Evolutionary conservation across 2,329 filamentous ascomycete genomes (phyloP).

Genomic region (Exophiala bonariae): DNA sequence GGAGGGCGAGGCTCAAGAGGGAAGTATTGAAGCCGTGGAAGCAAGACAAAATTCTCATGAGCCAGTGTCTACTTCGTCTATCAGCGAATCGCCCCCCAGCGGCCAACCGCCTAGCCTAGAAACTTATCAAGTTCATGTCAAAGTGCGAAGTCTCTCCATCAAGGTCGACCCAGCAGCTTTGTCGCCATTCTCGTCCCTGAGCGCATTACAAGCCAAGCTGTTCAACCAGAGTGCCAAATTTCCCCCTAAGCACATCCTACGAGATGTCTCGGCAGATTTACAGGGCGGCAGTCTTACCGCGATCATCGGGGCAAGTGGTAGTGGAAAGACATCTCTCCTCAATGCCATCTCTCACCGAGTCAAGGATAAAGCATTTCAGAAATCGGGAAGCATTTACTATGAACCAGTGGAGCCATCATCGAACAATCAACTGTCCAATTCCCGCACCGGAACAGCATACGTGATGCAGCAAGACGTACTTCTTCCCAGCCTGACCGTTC

Average conservation of each 20-base stretch:
- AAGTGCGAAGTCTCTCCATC: slow-evolving; percentile 36
- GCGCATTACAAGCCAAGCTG: slow-evolving; percentile 32
- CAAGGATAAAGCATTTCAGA: slow-evolving; percentile 53
- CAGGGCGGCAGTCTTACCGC: slow-evolving; percentile 67
- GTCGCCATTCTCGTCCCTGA: slow-evolving; percentile 35
- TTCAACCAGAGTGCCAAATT: slow-evolving; percentile 31
- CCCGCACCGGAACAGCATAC: slow-evolving; percentile 45
- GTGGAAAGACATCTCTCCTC: slow-evolving; percentile 92
- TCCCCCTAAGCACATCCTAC: slow-evolving; percentile 65
- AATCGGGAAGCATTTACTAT: slow-evolving; percentile 61
- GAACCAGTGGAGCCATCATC: slow-evolving; percentile 64
- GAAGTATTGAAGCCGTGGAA: too few species aligned
- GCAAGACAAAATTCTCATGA: too few species aligned
- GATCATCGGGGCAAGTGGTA: slow-evolving; percentile 93
- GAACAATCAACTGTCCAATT: slow-evolving; percentile 51
- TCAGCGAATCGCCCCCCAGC: too few species aligned
- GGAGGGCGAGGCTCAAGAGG: too few species aligned
- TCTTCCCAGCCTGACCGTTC: slow-evolving; percentile 70
- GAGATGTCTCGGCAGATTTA: slow-evolving; percentile 58
- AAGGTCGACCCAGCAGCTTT: slow-evolving; percentile 34
- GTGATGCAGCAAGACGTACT: slow-evolving; percentile 74
- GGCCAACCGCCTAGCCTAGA: neutral
- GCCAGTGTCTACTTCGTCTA: too few species aligned
- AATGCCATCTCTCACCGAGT: slow-evolving; percentile 71
- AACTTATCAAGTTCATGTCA: slow-evolving; percentile 37